A percentile compares a stretch with the other conserved stretches of the same genome.
phyloP scores from a whole-genome alignment of 106 monocot genomes.

The Phalaenopsis equestris region DNA sequence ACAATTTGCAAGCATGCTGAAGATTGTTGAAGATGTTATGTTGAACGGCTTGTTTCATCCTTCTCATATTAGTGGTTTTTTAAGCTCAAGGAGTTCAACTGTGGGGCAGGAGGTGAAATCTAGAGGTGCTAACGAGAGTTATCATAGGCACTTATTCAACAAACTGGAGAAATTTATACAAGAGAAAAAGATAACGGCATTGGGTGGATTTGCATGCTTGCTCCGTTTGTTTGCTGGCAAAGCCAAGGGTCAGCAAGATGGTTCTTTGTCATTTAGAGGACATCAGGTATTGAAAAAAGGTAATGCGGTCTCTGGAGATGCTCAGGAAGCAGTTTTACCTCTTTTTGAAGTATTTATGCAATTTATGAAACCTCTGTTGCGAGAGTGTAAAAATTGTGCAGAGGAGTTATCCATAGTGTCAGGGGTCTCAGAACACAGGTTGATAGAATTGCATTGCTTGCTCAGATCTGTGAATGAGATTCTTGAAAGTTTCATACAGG shows the following conservation, averaged over 20 bases:
- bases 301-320: constrained; percentile 24
- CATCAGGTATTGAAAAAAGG: constrained; percentile 10
- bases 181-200: constrained; percentile 43
- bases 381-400: constrained; percentile 40
- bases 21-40: constrained; percentile 49
- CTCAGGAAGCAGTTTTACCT: constrained; percentile 29
- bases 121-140: constrained; percentile 37
- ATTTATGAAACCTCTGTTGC: constrained; percentile 69
- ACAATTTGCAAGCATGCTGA: constrained; percentile 22
- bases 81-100: constrained; percentile 29
- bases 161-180: constrained; percentile 44
- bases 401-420: constrained; percentile 24
- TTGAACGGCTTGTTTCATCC: constrained; percentile 84
- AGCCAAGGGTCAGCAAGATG: constrained; percentile 26
- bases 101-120: constrained; percentile 17
- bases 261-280: constrained; percentile 19
- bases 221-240: constrained; percentile 49
- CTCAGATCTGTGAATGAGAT: constrained; percentile 69
- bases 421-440: constrained; percentile 15
- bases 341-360: constrained; percentile 76
- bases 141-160: constrained; percentile 56
- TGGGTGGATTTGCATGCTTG: constrained; percentile 61
- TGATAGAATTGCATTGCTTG: constrained; percentile 42
- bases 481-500: constrained; percentile 44
- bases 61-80: constrained; percentile 63